Evolutionary conservation across 2,329 filamentous ascomycete genomes (phyloP).

Genomic region (Nothopassalora personata): DNA sequence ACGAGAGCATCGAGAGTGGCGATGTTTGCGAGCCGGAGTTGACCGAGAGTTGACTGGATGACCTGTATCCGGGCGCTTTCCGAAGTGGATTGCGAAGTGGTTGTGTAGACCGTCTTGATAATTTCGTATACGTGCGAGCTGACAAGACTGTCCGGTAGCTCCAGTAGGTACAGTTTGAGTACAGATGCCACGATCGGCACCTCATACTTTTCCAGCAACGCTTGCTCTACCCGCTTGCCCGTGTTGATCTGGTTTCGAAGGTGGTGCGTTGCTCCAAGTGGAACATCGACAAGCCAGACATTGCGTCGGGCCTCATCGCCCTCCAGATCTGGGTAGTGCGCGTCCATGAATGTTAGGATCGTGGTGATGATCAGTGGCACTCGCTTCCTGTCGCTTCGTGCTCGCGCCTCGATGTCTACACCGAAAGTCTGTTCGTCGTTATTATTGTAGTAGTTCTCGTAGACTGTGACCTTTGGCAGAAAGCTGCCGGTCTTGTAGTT

Average conservation of each 20-base stretch:
- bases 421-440: constrained; percentile 97
- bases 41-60: constrained; percentile 89
- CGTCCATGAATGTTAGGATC: constrained; percentile 89
- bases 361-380: constrained; percentile 90
- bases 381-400: constrained; percentile 88
- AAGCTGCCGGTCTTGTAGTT: constrained; percentile 95
- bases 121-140: constrained; percentile 99
- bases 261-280: constrained; percentile 76
- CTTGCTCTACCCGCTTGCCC: constrained; percentile 70
- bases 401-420: constrained; percentile 92
- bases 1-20: constrained; percentile 97
- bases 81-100: constrained; percentile 67
- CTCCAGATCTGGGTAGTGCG: constrained; percentile 95
- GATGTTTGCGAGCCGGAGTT: constrained; percentile 93
- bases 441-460: constrained; percentile 99
- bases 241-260: constrained; percentile 80
- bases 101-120: constrained; percentile 91
- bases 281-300: constrained; percentile 93
- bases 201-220: constrained; percentile 80
- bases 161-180: constrained; percentile 88
- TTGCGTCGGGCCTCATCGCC: constrained; percentile 87
- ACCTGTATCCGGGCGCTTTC: constrained; percentile 80
- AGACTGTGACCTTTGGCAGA: constrained; percentile 81
- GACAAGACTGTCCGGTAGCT: constrained; percentile 95
- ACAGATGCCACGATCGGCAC: constrained; percentile 89